Percentiles rank a stretch among this genome's conserved stretches.
Conservation (phyloP, 140 eudicot species). For the Cichorium intybus region DNA sequence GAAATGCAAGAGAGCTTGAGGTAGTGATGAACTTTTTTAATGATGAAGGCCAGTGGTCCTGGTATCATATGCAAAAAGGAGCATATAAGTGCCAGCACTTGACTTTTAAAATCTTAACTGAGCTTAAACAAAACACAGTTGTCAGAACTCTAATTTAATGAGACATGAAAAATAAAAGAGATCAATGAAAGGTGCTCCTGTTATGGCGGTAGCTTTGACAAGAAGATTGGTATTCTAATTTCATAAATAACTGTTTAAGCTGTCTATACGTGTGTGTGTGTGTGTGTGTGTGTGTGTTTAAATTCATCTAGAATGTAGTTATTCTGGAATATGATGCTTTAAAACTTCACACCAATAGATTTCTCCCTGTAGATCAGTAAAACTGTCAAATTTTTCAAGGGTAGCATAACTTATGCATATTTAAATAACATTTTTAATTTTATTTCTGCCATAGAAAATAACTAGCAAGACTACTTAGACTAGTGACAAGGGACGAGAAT, state of each 20-base stretch:
- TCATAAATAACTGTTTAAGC: not conserved
- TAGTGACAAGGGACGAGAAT: too few relatives aligned
- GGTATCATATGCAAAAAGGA: conserved; percentile 9
- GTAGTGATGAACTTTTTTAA: conserved; percentile 56
- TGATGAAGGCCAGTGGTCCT: conserved; percentile 83
- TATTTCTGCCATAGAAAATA: not conserved
- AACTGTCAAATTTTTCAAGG: too few relatives aligned
- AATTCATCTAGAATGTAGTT: not conserved
- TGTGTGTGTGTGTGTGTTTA: not conserved
- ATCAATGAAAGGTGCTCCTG: too few relatives aligned
- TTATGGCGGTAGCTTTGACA: too few relatives aligned
- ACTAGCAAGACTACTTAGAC: too few relatives aligned
- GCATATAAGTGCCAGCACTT: not conserved
- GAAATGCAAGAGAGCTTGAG: conserved; percentile 51
- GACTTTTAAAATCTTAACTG: not conserved
- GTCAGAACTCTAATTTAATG: too few relatives aligned
- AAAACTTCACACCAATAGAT: not conserved
- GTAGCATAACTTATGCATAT: not conserved
- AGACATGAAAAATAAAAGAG: too few relatives aligned
- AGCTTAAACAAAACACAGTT: not conserved
- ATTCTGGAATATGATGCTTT: not conserved
- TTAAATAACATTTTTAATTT: not conserved
- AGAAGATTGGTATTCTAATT: too few relatives aligned
- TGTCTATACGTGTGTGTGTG: too few relatives aligned
- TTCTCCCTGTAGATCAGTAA: not conserved